These are phyloP conservation scores for Phytophthora tubulina DNA, from an alignment of 352 stramenopile genomes.

Conservation along the genomic window DNA sequence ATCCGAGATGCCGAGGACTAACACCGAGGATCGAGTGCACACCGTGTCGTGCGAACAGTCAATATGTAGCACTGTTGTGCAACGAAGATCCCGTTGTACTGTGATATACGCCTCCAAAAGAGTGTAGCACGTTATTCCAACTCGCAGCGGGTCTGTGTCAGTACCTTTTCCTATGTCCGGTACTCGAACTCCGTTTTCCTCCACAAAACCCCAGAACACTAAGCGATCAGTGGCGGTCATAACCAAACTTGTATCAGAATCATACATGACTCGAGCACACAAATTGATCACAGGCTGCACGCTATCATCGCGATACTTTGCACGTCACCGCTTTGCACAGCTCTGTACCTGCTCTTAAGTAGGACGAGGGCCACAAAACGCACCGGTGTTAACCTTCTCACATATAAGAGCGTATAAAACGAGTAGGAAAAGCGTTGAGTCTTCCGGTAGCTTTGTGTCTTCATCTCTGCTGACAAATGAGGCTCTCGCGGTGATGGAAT, in stretches of 20 bases:
- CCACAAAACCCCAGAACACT: not conserved
- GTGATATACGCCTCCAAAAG: constrained; percentile 4
- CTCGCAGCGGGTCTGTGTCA: not conserved
- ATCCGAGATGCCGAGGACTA: constrained; percentile 6
- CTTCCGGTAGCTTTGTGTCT: not conserved
- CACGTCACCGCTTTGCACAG: not conserved
- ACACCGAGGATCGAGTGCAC: constrained; percentile 1
- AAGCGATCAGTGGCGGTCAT: not conserved
- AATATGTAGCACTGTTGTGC: constrained; percentile 7
- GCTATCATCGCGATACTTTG: not conserved
- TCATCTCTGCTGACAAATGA: not conserved
- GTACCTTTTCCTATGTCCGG: not conserved
- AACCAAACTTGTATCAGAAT: not conserved
- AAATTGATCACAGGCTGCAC: not conserved
- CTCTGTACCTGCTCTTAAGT: not conserved
- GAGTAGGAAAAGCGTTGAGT: not conserved
- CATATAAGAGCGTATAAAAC: not conserved
- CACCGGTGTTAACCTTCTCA: not conserved
- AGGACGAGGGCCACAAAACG: not conserved
- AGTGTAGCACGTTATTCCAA: constrained; percentile 1
- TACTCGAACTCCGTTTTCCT: not conserved
- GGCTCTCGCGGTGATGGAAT: not conserved
- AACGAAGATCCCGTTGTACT: constrained; percentile 4
- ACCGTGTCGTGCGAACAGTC: constrained; percentile 8
- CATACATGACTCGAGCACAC: not conserved